Evolutionary conservation across 257 asterid species (phyloP), one percentile per base, ranked within the genome.

Genomic region (Solanum virginianum): DNA sequence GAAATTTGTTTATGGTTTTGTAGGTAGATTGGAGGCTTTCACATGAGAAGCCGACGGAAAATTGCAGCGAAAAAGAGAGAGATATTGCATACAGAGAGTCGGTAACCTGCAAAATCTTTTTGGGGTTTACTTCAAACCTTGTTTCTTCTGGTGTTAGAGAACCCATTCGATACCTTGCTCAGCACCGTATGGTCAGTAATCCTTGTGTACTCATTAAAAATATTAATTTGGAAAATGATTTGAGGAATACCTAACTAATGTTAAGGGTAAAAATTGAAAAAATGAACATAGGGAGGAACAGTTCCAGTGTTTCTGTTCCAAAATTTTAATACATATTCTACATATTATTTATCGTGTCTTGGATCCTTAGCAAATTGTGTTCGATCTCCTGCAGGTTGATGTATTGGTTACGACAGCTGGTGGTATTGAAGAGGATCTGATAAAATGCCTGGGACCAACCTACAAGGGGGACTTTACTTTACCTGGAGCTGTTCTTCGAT

Each of bases 11-110:
- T 85, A n/a, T n/a, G n/a, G n/a, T 86, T 75, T 88, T 91, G 92
- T 92, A 96, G 99, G 91, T 94, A 86, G 93, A 93, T 84, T 96
- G 99, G 99, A 95, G 95, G 94, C 99, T 96, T 26, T 92, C 95
- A 4, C 92, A 93, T 79, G 99, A 96, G 90, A 53, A 84, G 84
- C 88, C 85, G 16, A 80, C 88, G 0, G 98, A 94, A 63, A 94
- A 92, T 88, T 91, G 97, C 91, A 83, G 89, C 32, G 92, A 91
- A 72, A 94, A 91, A 88, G 97, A 92, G 89, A 91, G 88, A 80
- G 90, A 90, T 53, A 85, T 83, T 26, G 87, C 86, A 32, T 94
- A 89, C 85, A 90, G 99, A 80, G 89, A 89, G 69, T 92, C 98
- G 16, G 94, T 92, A 82, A 91, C 81, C 87, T 94, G 98, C 85